phyloP scores from a whole-genome alignment of 2,329 filamentous ascomycete genomes.

The Epichloe festucae region DNA sequence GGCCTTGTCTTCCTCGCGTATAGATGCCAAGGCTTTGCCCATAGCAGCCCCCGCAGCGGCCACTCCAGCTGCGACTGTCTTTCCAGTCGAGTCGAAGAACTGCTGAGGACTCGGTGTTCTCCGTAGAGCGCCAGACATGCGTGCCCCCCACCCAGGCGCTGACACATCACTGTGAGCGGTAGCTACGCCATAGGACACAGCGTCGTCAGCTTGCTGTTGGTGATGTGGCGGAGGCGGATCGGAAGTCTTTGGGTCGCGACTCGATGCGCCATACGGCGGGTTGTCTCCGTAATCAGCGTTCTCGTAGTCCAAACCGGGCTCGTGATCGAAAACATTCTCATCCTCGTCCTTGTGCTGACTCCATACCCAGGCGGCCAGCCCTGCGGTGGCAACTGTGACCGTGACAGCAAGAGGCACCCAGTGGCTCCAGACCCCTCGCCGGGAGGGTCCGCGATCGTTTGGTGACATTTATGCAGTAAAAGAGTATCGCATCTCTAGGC shows the following conservation, averaged over 20 bases:
- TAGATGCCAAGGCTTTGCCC: slow-evolving; percentile 69
- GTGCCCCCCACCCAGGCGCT: slow-evolving; percentile 49
- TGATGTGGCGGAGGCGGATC: slow-evolving; percentile 23
- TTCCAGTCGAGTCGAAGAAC: slow-evolving; percentile 71
- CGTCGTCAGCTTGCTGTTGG: slow-evolving; percentile 11
- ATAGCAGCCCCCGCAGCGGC: slow-evolving; percentile 73
- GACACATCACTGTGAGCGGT: slow-evolving; percentile 17
- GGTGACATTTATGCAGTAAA: slow-evolving; percentile 38
- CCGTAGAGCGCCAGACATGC: slow-evolving; percentile 69
- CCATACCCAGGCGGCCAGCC: slow-evolving; percentile 86
- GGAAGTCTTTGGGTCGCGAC: slow-evolving; percentile 18
- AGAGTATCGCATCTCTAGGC: slow-evolving; percentile 21
- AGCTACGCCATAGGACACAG: slow-evolving; percentile 29
- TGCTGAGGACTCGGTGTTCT: slow-evolving; percentile 80
- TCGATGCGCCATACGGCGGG: slow-evolving; percentile 32
- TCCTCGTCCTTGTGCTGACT: slow-evolving; percentile 70
- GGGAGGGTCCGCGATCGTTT: slow-evolving; percentile 41
- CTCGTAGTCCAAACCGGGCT: slow-evolving; percentile 35
- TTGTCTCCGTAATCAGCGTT: slow-evolving; percentile 41
- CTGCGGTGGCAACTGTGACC: slow-evolving; percentile 74
- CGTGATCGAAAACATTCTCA: slow-evolving; percentile 47
- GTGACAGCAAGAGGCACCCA: slow-evolving; percentile 85
- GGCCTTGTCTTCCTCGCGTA: slow-evolving; percentile 71
- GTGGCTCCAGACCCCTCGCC: slow-evolving; percentile 58
- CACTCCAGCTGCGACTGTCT: slow-evolving; percentile 67